Conservation (phyloP, 257 asterid species). For the Ilex asprella region DNA sequence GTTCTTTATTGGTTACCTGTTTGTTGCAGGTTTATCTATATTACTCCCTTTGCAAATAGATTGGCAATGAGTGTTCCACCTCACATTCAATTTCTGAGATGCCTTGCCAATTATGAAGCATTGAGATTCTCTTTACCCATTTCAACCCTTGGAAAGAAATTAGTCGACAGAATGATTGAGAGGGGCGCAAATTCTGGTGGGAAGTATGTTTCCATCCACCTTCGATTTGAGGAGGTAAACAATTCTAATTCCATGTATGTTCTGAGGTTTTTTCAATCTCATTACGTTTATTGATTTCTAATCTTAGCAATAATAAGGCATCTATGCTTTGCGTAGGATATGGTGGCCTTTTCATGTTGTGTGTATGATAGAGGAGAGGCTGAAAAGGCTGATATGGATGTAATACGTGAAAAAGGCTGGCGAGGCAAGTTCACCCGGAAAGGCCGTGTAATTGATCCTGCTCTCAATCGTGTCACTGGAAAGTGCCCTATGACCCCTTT, state of each 20-base stretch:
- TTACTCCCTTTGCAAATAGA: conserved; percentile 86
- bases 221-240: conserved; percentile 77
- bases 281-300: neutral
- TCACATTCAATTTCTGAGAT: conserved; percentile 62
- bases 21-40: conserved; percentile 63
- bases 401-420: conserved; percentile 68
- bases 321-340: conserved; percentile 44
- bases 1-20: neutral
- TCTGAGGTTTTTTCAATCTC: too few relatives aligned
- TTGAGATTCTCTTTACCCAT: conserved; percentile 71
- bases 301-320: neutral
- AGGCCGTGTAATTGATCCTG: conserved; percentile 45
- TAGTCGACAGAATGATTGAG: conserved; percentile 53
- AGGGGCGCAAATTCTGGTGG: conserved; percentile 55
- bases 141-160: conserved; percentile 37
- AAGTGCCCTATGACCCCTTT: conserved; percentile 92
- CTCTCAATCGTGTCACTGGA: conserved; percentile 64
- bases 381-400: conserved; percentile 64
- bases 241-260: too few relatives aligned
- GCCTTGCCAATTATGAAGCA: conserved; percentile 72
- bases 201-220: conserved; percentile 75
- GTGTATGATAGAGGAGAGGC: conserved; percentile 59
- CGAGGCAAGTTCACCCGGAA: conserved; percentile 55
- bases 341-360: conserved; percentile 94
- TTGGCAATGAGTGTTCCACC: conserved; percentile 66